phyloP scores from a whole-genome alignment of 176 grass and related monocot genomes.

The Canna indica region DNA sequence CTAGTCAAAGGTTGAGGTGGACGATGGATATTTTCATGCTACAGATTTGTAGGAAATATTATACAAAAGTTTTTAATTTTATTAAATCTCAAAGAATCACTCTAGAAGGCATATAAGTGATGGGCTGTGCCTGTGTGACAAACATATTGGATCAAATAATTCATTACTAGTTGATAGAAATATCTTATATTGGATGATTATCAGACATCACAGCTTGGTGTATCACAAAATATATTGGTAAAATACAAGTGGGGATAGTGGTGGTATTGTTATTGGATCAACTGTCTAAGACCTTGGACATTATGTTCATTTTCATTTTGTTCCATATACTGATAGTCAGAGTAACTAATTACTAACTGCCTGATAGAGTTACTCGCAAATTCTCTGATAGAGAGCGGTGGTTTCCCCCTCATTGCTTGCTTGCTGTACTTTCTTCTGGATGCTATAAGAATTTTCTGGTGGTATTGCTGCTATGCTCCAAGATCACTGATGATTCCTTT shows the following conservation, averaged over 20 bases:
- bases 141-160: too few relatives aligned
- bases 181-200: too few relatives aligned
- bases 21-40: not conserved
- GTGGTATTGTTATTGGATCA: too few relatives aligned
- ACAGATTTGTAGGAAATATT: not conserved
- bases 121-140: too few relatives aligned
- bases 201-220: too few relatives aligned
- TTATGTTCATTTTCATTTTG: not conserved
- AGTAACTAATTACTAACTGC: not conserved
- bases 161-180: too few relatives aligned
- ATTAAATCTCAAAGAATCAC: not conserved
- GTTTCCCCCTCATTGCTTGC: not conserved
- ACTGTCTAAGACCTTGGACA: too few relatives aligned
- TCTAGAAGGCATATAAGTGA: too few relatives aligned
- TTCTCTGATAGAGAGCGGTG: not conserved
- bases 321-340: not conserved
- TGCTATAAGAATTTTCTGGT: conserved; percentile 8
- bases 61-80: not conserved
- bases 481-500: conserved; percentile 8
- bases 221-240: too few relatives aligned
- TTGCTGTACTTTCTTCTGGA: not conserved
- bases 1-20: not conserved
- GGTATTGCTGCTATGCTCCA: not conserved
- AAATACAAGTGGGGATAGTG: too few relatives aligned
- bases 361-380: not conserved